A percentile compares a stretch with the other conserved stretches of the same genome.
phyloP scores from a whole-genome alignment of 345 rosid species.

The Eutrema heterophyllum region DNA sequence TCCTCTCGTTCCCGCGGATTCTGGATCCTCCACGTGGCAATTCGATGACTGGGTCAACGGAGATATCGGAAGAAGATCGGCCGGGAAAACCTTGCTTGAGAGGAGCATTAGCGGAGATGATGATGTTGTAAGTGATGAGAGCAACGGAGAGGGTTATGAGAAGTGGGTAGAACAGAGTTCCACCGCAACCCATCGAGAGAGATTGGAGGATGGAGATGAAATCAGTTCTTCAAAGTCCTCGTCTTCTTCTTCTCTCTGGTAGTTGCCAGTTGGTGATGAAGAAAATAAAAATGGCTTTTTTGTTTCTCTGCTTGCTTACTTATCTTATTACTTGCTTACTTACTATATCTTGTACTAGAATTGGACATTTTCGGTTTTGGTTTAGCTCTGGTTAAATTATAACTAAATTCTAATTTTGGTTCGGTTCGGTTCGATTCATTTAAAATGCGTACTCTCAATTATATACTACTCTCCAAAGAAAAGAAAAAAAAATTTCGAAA shows the following conservation, averaged over 20 bases:
- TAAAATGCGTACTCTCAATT: background rate
- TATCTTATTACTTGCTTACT: background rate
- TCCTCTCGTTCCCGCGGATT: background rate
- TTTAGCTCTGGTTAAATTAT: background rate
- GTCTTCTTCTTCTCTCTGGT: constrained; percentile 1
- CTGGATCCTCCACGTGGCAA: constrained; percentile 61
- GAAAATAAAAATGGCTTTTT: background rate
- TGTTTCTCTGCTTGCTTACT: background rate
- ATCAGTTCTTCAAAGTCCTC: constrained; percentile 29
- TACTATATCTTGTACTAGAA: too few relatives aligned
- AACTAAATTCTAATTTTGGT: background rate
- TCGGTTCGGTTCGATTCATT: background rate
- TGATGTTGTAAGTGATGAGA: constrained; percentile 90
- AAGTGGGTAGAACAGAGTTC: constrained; percentile 60
- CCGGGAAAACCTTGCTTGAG: constrained; percentile 81
- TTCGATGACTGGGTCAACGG: constrained; percentile 66
- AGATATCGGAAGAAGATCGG: constrained; percentile 38
- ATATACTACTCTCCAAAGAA: background rate
- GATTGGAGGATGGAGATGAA: background rate
- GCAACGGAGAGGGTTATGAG: constrained; percentile 75
- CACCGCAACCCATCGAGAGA: constrained; percentile 61
- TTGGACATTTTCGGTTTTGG: background rate
- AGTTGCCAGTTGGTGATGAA: background rate
- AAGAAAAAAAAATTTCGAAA: background rate
- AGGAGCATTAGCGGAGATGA: constrained; percentile 92